phyloP scores from a whole-genome alignment of 2,329 filamentous ascomycete genomes.

The Zopfia rhizophila region DNA sequence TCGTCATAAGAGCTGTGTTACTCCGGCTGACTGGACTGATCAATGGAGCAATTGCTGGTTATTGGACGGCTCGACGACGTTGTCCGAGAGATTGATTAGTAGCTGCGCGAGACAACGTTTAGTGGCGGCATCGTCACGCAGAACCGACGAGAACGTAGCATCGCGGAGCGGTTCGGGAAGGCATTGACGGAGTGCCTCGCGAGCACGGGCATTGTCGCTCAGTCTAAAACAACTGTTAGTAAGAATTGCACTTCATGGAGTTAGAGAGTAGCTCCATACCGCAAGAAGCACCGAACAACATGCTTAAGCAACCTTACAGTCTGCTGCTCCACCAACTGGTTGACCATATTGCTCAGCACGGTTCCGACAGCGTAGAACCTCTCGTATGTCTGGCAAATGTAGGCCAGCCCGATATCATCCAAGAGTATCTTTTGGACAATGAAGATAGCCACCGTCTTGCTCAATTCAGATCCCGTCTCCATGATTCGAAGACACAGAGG shows the following conservation, averaged over 20 bases:
- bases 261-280: slow-evolving; percentile 65
- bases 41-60: slow-evolving; percentile 51
- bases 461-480: slow-evolving; percentile 98
- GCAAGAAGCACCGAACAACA: slow-evolving; percentile 94
- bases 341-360: slow-evolving; percentile 98
- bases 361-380: slow-evolving; percentile 98
- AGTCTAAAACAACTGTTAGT: slow-evolving; percentile 66
- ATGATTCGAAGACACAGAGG: slow-evolving; percentile 97
- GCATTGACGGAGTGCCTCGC: slow-evolving; percentile 94
- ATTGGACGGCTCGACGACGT: slow-evolving; percentile 68
- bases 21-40: too few species aligned
- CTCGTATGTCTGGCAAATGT: slow-evolving; percentile 99
- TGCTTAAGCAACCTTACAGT: slow-evolving; percentile 96
- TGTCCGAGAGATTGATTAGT: slow-evolving; percentile 94
- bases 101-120: slow-evolving; percentile 98
- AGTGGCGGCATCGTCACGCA: slow-evolving; percentile 95
- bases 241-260: slow-evolving; percentile 9
- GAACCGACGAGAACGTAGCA: slow-evolving; percentile 94
- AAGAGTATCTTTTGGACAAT: slow-evolving; percentile 99
- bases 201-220: slow-evolving; percentile 94
- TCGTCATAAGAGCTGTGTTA: too few species aligned
- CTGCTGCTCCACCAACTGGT: slow-evolving; percentile 95
- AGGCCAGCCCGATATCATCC: slow-evolving; percentile 95
- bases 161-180: slow-evolving; percentile 98
- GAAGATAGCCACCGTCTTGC: slow-evolving; percentile 99